phyloP scores from a whole-genome alignment of 352 stramenopile species.

The Phytophthora syringae region DNA sequence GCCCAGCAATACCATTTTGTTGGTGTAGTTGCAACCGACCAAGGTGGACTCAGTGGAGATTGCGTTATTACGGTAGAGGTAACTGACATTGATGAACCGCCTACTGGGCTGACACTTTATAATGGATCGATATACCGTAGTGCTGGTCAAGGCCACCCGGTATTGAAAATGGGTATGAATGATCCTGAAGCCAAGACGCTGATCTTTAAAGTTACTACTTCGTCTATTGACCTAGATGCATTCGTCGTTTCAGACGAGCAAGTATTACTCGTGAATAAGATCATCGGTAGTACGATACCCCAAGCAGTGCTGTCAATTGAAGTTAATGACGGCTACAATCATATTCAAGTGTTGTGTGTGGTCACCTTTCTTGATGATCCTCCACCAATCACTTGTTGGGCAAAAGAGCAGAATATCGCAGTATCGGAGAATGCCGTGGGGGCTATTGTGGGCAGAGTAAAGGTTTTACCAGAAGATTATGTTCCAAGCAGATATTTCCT shows the following conservation, averaged over 20 bases:
- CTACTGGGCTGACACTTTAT: constrained; percentile 35
- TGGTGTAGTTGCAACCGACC: constrained; percentile 39
- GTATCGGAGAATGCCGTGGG: constrained; percentile 29
- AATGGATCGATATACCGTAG: constrained; percentile 40
- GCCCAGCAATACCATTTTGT: constrained; percentile 33
- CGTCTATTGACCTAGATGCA: not conserved
- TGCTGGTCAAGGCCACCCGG: constrained; percentile 10
- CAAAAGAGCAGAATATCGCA: constrained; percentile 13
- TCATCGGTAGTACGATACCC: not conserved
- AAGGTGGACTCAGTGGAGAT: constrained; percentile 35
- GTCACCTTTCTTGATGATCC: constrained; percentile 33
- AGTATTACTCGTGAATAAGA: constrained; percentile 19
- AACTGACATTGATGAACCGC: constrained; percentile 48
- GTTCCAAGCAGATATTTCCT: constrained; percentile 4
- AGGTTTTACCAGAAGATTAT: constrained; percentile 17
- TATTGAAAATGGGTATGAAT: constrained; percentile 26
- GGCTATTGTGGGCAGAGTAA: constrained; percentile 11
- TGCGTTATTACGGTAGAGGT: constrained; percentile 49
- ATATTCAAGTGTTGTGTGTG: constrained; percentile 22
- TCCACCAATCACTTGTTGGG: constrained; percentile 44
- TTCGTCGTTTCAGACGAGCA: constrained; percentile 29
- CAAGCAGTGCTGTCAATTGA: constrained; percentile 22
- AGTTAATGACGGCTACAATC: constrained; percentile 29
- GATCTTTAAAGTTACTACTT: constrained; percentile 13
- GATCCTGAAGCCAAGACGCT: constrained; percentile 25